phyloP scores from a whole-genome alignment of 2,329 filamentous ascomycete genomes.

The Mariannaea sp. region DNA sequence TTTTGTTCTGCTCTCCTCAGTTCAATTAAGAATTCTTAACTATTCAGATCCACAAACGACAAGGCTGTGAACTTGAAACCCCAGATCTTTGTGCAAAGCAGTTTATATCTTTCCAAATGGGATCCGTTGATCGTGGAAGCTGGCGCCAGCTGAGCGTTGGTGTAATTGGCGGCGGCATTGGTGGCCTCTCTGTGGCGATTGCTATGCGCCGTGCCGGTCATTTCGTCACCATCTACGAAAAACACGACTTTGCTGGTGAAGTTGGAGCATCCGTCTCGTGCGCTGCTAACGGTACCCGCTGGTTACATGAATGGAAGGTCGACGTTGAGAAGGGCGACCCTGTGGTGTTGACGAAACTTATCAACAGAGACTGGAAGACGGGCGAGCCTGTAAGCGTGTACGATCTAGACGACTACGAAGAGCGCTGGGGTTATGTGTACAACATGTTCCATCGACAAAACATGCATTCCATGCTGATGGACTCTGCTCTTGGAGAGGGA shows the following conservation, averaged over 20 bases:
- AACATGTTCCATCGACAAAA: constrained; percentile 73
- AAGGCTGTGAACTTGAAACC: too few species aligned
- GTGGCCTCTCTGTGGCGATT: constrained; percentile 53
- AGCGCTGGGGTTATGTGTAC: constrained; percentile 67
- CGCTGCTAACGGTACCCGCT: constrained; percentile 71
- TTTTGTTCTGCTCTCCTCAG: background rate
- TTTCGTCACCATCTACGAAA: constrained; percentile 66
- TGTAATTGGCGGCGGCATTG: constrained; percentile 54
- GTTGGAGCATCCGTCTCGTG: constrained; percentile 71
- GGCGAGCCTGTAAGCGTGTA: constrained; percentile 69
- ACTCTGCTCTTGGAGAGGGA: constrained; percentile 60
- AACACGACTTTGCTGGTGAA: constrained; percentile 68
- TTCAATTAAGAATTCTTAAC: background rate
- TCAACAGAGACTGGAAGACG: constrained; percentile 72
- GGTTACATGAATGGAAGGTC: constrained; percentile 71
- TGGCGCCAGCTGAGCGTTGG: constrained; percentile 53
- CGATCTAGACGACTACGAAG: constrained; percentile 66
- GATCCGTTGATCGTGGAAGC: constrained; percentile 33
- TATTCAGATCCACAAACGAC: too few species aligned
- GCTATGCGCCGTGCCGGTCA: constrained; percentile 54
- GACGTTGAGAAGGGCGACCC: constrained; percentile 68
- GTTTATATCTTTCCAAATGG: constrained; percentile 32
- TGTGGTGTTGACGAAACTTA: constrained; percentile 67
- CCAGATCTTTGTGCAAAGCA: too few species aligned
- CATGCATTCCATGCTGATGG: constrained; percentile 71